Conservation (phyloP, 1,284 basidiomycete species). For the Cerrena zonata region DNA sequence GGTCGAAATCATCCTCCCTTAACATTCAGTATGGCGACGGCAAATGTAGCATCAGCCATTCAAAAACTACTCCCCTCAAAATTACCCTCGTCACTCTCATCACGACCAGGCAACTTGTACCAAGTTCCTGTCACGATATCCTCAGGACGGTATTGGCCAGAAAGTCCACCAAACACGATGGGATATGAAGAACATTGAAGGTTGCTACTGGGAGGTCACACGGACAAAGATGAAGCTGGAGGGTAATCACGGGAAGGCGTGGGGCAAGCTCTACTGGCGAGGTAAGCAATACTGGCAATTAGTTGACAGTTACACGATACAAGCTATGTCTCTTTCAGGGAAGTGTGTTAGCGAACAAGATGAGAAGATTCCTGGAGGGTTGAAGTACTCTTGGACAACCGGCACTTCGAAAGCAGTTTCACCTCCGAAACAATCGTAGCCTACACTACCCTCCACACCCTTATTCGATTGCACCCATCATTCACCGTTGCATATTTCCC, state of each 20-base stretch:
- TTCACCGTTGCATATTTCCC: not conserved
- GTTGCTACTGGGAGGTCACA: constrained; percentile 70
- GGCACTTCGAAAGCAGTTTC: constrained; percentile 38
- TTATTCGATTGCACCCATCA: not conserved
- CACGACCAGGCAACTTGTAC: constrained; percentile 56
- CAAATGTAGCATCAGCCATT: constrained; percentile 36
- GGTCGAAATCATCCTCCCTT: not conserved
- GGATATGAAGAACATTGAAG: constrained; percentile 58
- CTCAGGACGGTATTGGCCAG: constrained; percentile 60
- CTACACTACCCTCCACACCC: constrained; percentile 5
- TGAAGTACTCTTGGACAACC: constrained; percentile 58
- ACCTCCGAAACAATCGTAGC: not conserved
- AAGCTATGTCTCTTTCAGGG: constrained; percentile 29
- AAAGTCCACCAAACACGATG: constrained; percentile 68
- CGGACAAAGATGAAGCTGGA: constrained; percentile 60
- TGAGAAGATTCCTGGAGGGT: constrained; percentile 48
- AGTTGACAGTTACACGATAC: not conserved
- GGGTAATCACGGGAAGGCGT: constrained; percentile 71
- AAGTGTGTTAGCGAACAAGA: constrained; percentile 43
- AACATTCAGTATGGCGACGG: constrained; percentile 16
- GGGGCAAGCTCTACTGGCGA: constrained; percentile 72
- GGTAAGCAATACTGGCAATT: constrained; percentile 42
- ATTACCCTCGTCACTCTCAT: constrained; percentile 53
- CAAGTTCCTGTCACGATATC: constrained; percentile 64
- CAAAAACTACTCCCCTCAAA: constrained; percentile 47